Evolutionary conservation across 306 rosid species (phyloP), one percentile per base, ranked within the genome.

Genomic region (Styphnolobium japonicum): DNA sequence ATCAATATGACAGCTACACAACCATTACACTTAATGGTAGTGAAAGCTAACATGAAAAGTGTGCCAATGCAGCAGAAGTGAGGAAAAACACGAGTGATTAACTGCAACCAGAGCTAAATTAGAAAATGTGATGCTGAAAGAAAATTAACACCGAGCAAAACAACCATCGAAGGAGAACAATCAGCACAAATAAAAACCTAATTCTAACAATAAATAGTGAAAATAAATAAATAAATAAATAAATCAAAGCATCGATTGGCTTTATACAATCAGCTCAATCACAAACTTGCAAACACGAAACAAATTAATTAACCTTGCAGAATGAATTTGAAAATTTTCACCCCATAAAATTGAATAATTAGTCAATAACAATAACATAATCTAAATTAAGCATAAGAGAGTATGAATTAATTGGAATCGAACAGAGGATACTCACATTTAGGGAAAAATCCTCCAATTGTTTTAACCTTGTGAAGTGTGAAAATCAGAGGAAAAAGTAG

Each of bases 391-490:
- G 63, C 84, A 63, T n/a, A 64, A 64, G 57, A 71, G 37, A 53
- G 12, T 5, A 75, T 57, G 53, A 64, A 65, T 31, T 61, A 23
- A 58, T 74, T 45, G n/a, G 4, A 42, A 57, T 37, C 1, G 56
- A 67, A 52, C 16, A 78, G 60, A 9, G 25, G 43, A 84, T 52
- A 87, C 98, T 92, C 87, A 95, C 98, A 90, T 88, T 91, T 82
- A 11, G 86, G 89, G 22, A 68, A 49, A 67, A 88, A 77, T 56
- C 85, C 88, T 22, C 81, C 86, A 57, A 95, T 89, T 80, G 39
- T 87, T 76, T 90, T 87, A 80, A 73, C 46, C 90, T 92, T 90
- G 25, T 81, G 85, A 79, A 92, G 97, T 80, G 91, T 89, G 5
- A 84, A 31, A 34, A 91, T 48, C 37, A 91, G 82, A 49, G 94